Evolutionary conservation across 2,329 filamentous ascomycete genomes (phyloP), one percentile per base, ranked within the genome.

Genomic region (Furcasterigmium furcatum): DNA sequence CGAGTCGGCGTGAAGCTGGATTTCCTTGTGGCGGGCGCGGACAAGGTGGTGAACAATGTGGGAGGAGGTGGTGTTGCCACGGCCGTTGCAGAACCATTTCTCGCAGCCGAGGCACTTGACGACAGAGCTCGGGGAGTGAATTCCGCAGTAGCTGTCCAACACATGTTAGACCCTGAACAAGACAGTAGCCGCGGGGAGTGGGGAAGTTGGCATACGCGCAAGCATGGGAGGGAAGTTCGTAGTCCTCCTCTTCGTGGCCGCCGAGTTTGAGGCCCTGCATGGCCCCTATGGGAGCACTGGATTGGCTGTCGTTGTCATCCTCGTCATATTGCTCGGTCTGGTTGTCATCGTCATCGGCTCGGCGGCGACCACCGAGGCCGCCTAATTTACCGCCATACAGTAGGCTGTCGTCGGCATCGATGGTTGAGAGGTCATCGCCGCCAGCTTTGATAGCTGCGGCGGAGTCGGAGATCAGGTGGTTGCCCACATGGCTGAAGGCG

Each of bases 1-100:
- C 16, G 94, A 97, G 55, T 86, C 84, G 8, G 94, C 92, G 65
- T 99, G 94, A 45, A 99, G 82, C 67, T 96, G 92, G 44, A 99
- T 94, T 72, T 99, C 95, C 76, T 97, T 99, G 74, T 99, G 94
- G 52, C 94, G 87, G 53, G 95, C 92, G 60, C 95, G 88, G 49
- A 99, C 94, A 27, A 99, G 82, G 63, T 99, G 94, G 66, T 97
- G 97, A 71, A 99, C 90, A 58, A 99, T 97, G 64, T 99, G 94
- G 27, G 92, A 96, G 21, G 92, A 96, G 43, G 89, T 95, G 16
- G 91, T 91, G 67, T 96, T 99, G 55, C 94, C 92, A 59, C 92
- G 88, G 49, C 92, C 91, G 68, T 91, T 97, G 71, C 94, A 99
- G 66, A 99, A 99, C 94, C 94, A 99, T 65, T 97, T 99, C 73